Percentiles rank a stretch among this genome's conserved stretches.
Evolutionary conservation across 1,139 yeast species (phyloP).

Genomic region (Saccharomyces hybrid): DNA sequence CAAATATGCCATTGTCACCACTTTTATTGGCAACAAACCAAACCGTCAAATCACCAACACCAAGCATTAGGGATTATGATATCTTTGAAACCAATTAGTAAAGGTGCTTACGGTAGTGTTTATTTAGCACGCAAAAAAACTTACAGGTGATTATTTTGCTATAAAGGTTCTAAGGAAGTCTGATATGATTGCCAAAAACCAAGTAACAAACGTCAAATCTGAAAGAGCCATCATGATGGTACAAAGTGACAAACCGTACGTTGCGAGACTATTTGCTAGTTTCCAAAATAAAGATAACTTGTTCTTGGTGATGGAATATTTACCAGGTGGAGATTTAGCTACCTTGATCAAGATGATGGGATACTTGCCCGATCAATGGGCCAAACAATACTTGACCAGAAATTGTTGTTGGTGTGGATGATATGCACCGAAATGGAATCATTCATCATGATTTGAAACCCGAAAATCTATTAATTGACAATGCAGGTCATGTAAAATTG

Average conservation of each 20-base stretch:
- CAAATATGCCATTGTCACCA: constrained; percentile 66
- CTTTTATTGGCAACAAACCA: constrained; percentile 58
- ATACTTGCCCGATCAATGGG: constrained; percentile 79
- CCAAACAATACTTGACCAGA: constrained; percentile 84
- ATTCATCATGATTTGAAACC: constrained; percentile 95
- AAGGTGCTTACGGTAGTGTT: constrained; percentile 97
- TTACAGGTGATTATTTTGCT: constrained; percentile 93
- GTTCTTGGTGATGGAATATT: constrained; percentile 91
- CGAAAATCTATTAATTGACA: constrained; percentile 81
- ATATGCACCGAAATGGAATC: constrained; percentile 78
- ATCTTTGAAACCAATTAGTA: constrained; percentile 84
- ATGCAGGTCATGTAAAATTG: constrained; percentile 78
- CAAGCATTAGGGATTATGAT: constrained; percentile 82
- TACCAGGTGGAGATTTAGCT: constrained; percentile 95
- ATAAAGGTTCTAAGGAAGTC: constrained; percentile 88
- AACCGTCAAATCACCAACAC: constrained; percentile 40
- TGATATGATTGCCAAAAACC: constrained; percentile 96
- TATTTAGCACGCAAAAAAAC: constrained; percentile 68
- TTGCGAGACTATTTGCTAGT: constrained; percentile 80
- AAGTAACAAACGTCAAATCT: constrained; percentile 85
- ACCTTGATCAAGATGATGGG: constrained; percentile 76
- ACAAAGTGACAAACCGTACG: constrained; percentile 88
- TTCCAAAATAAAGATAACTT: constrained; percentile 85
- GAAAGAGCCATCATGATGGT: constrained; percentile 97
- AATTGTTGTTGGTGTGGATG: constrained; percentile 82